Evolutionary conservation across 768 basidiomycete species (phyloP), one percentile per base, ranked within the genome.

Genomic region (Collybia sp.): DNA sequence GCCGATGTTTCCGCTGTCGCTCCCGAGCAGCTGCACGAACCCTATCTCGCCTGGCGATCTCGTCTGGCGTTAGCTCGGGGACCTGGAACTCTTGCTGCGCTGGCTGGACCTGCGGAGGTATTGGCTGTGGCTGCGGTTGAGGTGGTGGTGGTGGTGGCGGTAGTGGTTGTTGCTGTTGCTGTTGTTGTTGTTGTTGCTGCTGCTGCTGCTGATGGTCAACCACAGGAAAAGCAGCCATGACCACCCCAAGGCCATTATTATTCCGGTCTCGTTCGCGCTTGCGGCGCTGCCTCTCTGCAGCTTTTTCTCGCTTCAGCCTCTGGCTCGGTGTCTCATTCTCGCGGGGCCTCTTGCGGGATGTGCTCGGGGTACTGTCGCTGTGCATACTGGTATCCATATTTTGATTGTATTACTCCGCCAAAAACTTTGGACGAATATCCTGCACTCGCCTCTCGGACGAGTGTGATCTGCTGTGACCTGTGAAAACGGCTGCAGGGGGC

Each of bases 1-100:
- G 75, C 37, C 89, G 83, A 62, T 92, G 89, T 54, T 91, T 92
- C 39, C 88, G 70, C 54, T 92, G 89, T 49, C 89, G 72, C 58
- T 91, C 88, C 35, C 89, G 70, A 3, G 89, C 89, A 0, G 86
- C 83, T 3, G 83, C 76, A 12, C 88, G 76, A 45, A 91, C 80
- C 46, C 83, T 72, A 52, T 91, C 88, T 42, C 82, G 70, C 47
- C 86, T 76, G 2, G 75, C 71, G 30, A 73, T 55, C 58, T 92
- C 89, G 43, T 88, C 88, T 1, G 77, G 75, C 2, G 77, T 73
- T 41, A 85, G 61, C 15, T 65, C 57, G 2, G 62, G 58, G 47
- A 57, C 36, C 17, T 47, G n/a, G 40, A 50, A 50, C 17, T 54
- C 44, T 13, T 62, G 43, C 13, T 52, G 30, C 53, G 48, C 16